phyloP scores from a whole-genome alignment of 2,329 filamentous ascomycete species.

The Aspergillus udagawae region DNA sequence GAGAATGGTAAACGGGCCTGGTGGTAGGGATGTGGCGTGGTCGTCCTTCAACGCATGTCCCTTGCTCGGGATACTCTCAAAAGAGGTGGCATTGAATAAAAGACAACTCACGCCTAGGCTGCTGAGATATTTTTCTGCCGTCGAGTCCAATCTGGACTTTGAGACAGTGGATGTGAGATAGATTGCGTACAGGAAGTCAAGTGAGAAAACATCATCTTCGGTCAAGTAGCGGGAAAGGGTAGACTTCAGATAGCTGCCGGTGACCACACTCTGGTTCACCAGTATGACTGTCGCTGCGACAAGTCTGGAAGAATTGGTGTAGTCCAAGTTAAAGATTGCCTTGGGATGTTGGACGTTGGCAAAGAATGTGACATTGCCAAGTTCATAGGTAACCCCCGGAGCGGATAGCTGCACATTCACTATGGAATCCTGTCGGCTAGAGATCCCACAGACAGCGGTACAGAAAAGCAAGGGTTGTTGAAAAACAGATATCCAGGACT shows the following conservation, averaged over 20 bases:
- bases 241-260: background rate
- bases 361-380: constrained; percentile 4
- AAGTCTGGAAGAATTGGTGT: background rate
- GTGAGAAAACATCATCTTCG: constrained; percentile 10
- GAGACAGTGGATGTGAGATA: constrained; percentile 3
- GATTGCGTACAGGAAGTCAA: constrained; percentile 6
- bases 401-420: background rate
- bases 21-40: background rate
- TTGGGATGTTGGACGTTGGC: constrained; percentile 3
- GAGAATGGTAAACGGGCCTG: constrained; percentile 11
- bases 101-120: background rate
- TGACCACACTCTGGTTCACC: constrained; percentile 4
- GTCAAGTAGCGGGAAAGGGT: constrained; percentile 4
- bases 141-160: background rate
- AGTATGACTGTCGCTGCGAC: constrained; percentile 4
- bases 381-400: constrained; percentile 1
- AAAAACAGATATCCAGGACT: background rate
- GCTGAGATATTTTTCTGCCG: constrained; percentile 1
- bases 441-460: background rate
- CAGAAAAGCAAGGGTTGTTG: background rate
- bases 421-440: background rate
- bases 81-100: constrained; percentile 1
- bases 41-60: background rate
- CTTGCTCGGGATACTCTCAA: background rate
- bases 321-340: background rate